phyloP scores from a whole-genome alignment of 1,139 yeast species.

The Yamadazyma jaroonii region DNA sequence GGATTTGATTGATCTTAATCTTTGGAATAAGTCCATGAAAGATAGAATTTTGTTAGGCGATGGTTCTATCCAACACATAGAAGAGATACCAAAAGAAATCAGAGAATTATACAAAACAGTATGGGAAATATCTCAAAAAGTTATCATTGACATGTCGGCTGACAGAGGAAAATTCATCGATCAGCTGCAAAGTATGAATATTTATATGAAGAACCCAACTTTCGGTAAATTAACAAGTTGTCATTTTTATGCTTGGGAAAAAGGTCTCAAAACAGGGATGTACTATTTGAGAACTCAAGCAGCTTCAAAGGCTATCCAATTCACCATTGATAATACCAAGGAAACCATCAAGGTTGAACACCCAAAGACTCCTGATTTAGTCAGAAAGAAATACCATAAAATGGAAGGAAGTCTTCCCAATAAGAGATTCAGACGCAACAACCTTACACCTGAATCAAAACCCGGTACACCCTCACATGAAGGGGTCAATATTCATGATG shows the following conservation, averaged over 20 bases:
- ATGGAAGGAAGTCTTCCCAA: conserved; percentile 8
- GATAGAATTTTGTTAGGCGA: conserved; percentile 73
- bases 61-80: conserved; percentile 82
- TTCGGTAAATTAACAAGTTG: conserved; percentile 93
- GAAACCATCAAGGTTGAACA: conserved; percentile 17
- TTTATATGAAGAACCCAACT: conserved; percentile 82
- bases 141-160: conserved; percentile 91
- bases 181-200: conserved; percentile 90
- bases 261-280: conserved; percentile 97
- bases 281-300: conserved; percentile 95
- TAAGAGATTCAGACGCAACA: conserved; percentile 3
- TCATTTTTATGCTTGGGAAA: conserved; percentile 98
- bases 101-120: conserved; percentile 87
- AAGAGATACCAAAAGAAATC: conserved; percentile 72
- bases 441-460: conserved; percentile 9
- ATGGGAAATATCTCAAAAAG: conserved; percentile 93
- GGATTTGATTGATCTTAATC: conserved; percentile 78
- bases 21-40: conserved; percentile 82
- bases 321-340: conserved; percentile 59
- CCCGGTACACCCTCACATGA: not conserved
- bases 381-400: conserved; percentile 20
- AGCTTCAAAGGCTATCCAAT: conserved; percentile 91
- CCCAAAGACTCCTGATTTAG: conserved; percentile 10
- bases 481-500: conserved; percentile 22
- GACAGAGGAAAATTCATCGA: conserved; percentile 92